phyloP scores from a whole-genome alignment of 1,139 yeast species.

The Eremothecium coryli region DNA sequence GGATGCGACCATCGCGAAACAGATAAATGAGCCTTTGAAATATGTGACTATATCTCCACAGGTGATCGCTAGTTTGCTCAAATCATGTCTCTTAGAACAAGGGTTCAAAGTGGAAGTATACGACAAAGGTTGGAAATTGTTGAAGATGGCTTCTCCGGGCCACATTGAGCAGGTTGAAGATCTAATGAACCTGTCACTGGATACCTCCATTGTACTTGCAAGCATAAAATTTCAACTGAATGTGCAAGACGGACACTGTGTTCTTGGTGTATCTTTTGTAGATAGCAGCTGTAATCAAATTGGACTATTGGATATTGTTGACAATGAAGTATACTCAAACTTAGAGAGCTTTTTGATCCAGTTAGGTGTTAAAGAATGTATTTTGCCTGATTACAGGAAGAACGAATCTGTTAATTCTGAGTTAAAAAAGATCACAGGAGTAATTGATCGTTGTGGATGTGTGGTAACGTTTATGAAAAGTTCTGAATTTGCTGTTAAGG shows the following conservation, averaged over 20 bases:
- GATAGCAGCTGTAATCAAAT: conserved; percentile 60
- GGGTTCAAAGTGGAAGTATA: conserved; percentile 77
- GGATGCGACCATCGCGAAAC: conserved; percentile 31
- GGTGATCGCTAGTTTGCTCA: conserved; percentile 58
- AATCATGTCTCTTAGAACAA: conserved; percentile 55
- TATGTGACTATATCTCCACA: conserved; percentile 74
- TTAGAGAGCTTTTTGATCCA: conserved; percentile 80
- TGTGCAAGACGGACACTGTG: conserved; percentile 37
- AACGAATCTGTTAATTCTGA: conserved; percentile 35
- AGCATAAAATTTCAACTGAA: conserved; percentile 50
- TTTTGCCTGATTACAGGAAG: conserved; percentile 44
- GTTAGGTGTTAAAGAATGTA: conserved; percentile 77
- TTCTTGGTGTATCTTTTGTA: conserved; percentile 71
- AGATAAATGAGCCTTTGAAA: conserved; percentile 38
- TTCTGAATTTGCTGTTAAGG: conserved; percentile 47
- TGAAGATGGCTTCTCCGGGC: conserved; percentile 78
- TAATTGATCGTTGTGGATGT: conserved; percentile 66
- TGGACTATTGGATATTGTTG: conserved; percentile 72
- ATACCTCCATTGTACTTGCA: conserved; percentile 61
- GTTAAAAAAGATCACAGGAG: conserved; percentile 46
- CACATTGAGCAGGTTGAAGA: conserved; percentile 77
- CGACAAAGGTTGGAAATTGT: conserved; percentile 46
- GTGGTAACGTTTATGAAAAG: conserved; percentile 54
- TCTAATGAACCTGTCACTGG: conserved; percentile 47
- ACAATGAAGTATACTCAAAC: conserved; percentile 79